Conservation (phyloP, 352 stramenopile genomes). For the Globisporangium splendens region DNA sequence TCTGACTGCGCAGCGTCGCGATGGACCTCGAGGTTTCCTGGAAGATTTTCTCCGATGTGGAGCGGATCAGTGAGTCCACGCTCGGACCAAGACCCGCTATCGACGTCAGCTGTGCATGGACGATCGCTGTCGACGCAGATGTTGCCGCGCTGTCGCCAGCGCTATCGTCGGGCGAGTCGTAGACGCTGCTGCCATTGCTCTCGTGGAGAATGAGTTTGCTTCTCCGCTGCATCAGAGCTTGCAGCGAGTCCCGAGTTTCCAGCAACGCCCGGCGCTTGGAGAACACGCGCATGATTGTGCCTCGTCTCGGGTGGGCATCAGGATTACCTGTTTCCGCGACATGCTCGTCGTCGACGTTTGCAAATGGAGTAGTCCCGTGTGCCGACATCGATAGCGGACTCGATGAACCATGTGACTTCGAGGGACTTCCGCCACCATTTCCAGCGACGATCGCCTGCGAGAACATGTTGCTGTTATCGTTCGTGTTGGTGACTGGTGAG, state of each 20-base stretch:
- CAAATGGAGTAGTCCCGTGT: not conserved
- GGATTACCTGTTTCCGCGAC: not conserved
- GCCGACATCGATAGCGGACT: not conserved
- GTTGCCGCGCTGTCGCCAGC: not conserved
- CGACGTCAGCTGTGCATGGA: too few relatives aligned
- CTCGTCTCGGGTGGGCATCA: not conserved
- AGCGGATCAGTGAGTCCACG: not conserved
- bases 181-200: not conserved
- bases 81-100: not conserved
- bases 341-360: not conserved
- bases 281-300: constrained; percentile 5
- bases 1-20: constrained; percentile 10
- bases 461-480: constrained; percentile 6
- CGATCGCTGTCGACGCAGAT: too few relatives aligned
- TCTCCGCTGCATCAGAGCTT: constrained; percentile 18
- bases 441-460: not conserved
- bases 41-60: constrained; percentile 5
- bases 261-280: constrained; percentile 26
- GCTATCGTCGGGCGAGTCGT: constrained; percentile 4
- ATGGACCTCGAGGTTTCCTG: not conserved
- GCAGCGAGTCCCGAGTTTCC: constrained; percentile 38
- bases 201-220: constrained; percentile 8
- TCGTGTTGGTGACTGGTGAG: not conserved
- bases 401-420: not conserved
- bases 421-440: not conserved